Evolutionary conservation across 1,284 basidiomycete species (phyloP), one percentile per base, ranked within the genome.

Genomic region (Filobasidium uniguttulatum): DNA sequence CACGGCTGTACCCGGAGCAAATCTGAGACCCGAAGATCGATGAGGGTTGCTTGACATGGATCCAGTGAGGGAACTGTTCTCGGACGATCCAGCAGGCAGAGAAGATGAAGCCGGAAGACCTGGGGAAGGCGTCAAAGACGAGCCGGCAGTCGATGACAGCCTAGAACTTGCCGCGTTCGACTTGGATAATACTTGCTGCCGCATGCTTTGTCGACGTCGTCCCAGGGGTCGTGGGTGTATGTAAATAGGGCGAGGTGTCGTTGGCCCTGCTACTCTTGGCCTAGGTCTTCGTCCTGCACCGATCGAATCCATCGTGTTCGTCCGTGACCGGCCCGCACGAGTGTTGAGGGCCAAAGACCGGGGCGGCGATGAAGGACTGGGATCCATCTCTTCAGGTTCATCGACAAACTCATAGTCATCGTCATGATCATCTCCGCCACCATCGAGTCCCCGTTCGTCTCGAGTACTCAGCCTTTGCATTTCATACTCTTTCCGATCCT

Each of bases 1-100:
- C 29, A 50, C 41, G 4, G 59, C 56, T 1, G 54, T 55, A 31
- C 65, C 61, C 5, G 57, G 56, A 8, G 66, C 66, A 44, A 70
- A 70, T 22, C 67, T 40, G 55, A 33, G 67, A 59, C 33, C 41
- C 20, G 25, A 35, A 43, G 26, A 26, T 3, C 8, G 64, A 56
- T n/a, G n/a, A 8, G 60, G 43, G 36, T 46, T 31, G 30, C 55
- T 44, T 49, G 57, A 51, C 25, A 41, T 34, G n/a, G 59, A 55
- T 25, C 57, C 53, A 25, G 25, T 2, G 26, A 17, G 55, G 49
- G 20, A 56, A 48, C 15, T 38, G 52, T 9, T 56, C 33, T 14
- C 48, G 40, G 15, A 45, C 26, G 44, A 55, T 49, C n/a, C 35
- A 9, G 47, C 40, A n/a, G 30, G 36, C n/a, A 26, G 48, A 41